A percentile compares a stretch with the other conserved stretches of the same genome.
Evolutionary conservation across 768 basidiomycete species (phyloP).

Genomic region (Mycena maculata): DNA sequence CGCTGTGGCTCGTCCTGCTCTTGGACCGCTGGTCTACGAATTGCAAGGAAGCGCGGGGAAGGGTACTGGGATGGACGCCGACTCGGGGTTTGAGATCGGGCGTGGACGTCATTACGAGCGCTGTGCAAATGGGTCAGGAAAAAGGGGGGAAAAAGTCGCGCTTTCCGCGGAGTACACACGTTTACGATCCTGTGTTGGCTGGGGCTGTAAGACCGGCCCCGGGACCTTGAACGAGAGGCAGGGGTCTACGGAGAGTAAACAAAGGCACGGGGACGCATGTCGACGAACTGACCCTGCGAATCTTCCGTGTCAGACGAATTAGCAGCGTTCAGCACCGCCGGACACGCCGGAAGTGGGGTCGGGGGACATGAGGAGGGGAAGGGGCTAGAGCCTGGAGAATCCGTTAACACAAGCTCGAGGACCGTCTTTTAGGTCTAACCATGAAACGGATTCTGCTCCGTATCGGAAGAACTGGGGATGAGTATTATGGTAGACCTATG

Average conservation of each 20-base stretch:
- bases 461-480: slow-evolving; percentile 30
- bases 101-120: neutral
- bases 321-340: neutral
- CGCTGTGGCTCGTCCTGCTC: slow-evolving; percentile 10
- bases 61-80: neutral
- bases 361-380: neutral
- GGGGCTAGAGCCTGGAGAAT: neutral
- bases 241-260: neutral
- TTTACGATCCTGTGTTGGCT: slow-evolving; percentile 17
- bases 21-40: neutral
- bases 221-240: neutral
- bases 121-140: neutral
- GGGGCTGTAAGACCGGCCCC: neutral
- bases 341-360: neutral
- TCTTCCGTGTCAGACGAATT: slow-evolving; percentile 28
- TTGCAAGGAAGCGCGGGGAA: neutral
- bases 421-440: neutral
- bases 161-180: neutral
- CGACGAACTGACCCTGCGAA: slow-evolving; percentile 15
- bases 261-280: neutral
- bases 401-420: neutral
- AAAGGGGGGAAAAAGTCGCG: neutral
- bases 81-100: neutral
- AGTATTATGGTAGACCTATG: slow-evolving; percentile 14
- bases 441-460: slow-evolving; percentile 9